phyloP scores from a whole-genome alignment of 169 alveolate genomes.

The Plasmodium knowlesi region DNA sequence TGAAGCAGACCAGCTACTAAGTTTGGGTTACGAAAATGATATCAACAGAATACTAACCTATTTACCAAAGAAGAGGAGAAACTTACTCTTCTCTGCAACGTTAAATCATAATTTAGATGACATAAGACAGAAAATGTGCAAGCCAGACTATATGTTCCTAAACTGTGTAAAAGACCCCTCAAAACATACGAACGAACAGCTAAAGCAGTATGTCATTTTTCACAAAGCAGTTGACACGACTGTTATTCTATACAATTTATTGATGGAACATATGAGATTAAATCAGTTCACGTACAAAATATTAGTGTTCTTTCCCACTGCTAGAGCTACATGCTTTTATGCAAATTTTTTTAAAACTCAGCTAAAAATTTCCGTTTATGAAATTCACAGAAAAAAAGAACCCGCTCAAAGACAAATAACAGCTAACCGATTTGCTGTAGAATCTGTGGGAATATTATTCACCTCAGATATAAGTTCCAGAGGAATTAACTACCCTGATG shows the following conservation, averaged over 20 bases:
- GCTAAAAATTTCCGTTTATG: conserved; percentile 77
- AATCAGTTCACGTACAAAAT: conserved; percentile 76
- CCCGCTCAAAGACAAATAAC: conserved; percentile 72
- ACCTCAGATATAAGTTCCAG: conserved; percentile 97
- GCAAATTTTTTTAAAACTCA: conserved; percentile 78
- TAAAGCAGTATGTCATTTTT: conserved; percentile 75
- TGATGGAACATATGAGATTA: conserved; percentile 75
- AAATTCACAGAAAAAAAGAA: conserved; percentile 79
- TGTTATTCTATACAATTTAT: conserved; percentile 70
- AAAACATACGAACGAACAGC: conserved; percentile 72
- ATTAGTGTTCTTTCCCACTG: conserved; percentile 79
- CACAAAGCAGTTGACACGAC: conserved; percentile 78
- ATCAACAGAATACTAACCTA: conserved; percentile 67
- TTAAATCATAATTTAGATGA: conserved; percentile 57
- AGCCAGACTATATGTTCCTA: conserved; percentile 50
- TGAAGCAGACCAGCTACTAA: conserved; percentile 93
- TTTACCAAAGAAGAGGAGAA: conserved; percentile 73
- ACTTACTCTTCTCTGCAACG: conserved; percentile 80
- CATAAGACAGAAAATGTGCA: conserved; percentile 69
- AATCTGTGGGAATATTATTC: conserved; percentile 83
- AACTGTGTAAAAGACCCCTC: conserved; percentile 58
- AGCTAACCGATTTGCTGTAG: conserved; percentile 71
- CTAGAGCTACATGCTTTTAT: conserved; percentile 79
- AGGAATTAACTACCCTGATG: conserved; percentile 97
- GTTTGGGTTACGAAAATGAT: conserved; percentile 74